Evolutionary conservation across 371 early-diverging fungal genomes (phyloP).

Genomic region (Mortierella sp.): DNA sequence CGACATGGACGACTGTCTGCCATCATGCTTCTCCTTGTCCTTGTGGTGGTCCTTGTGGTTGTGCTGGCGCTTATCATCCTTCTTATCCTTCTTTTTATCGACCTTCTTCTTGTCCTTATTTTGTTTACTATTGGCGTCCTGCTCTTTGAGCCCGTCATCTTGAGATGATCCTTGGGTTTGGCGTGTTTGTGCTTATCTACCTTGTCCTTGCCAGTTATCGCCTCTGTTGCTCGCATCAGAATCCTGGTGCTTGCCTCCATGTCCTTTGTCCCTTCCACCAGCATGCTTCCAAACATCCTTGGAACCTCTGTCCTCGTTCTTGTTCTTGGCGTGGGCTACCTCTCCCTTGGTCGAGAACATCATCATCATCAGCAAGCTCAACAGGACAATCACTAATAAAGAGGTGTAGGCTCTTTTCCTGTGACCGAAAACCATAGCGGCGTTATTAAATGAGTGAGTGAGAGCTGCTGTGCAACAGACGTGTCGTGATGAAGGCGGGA

Average conservation of each 20-base stretch:
- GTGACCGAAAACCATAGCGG: background rate
- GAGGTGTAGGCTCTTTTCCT: background rate
- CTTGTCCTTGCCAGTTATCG: background rate
- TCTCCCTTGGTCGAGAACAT: background rate
- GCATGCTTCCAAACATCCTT: background rate
- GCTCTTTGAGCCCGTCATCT: background rate
- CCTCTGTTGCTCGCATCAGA: background rate
- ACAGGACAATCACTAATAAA: background rate
- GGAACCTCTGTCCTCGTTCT: background rate
- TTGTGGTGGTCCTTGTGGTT: background rate
- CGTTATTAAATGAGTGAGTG: background rate
- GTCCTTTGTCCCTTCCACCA: background rate
- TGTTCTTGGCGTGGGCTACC: background rate
- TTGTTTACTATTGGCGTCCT: slow-evolving; percentile 4
- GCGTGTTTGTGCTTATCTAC: background rate
- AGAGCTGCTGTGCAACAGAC: background rate
- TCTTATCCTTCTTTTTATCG: too few species aligned
- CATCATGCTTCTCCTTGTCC: background rate
- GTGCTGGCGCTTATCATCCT: background rate
- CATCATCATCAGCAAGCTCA: background rate
- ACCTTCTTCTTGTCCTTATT: background rate
- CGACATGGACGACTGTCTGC: background rate
- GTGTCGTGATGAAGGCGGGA: background rate
- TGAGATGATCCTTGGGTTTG: background rate
- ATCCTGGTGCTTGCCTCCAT: background rate